Evolutionary conservation across 2,329 filamentous ascomycete genomes (phyloP).

Genomic region (Aspergillus intermedius): DNA sequence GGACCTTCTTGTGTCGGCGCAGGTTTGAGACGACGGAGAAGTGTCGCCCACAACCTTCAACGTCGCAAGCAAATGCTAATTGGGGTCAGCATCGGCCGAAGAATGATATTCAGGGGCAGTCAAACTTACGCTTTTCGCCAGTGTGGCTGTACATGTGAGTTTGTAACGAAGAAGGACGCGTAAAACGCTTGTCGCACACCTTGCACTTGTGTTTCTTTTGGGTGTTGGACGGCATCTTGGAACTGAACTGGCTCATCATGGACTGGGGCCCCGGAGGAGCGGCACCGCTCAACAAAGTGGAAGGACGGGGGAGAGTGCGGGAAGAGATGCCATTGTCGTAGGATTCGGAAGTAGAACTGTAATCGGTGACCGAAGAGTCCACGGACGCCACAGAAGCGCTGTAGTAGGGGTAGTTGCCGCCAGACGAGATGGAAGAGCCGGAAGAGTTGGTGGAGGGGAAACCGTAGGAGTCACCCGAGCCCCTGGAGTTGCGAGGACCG

Average conservation of each 20-base stretch:
- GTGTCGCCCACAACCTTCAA: conserved; percentile 88
- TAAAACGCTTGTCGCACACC: conserved; percentile 96
- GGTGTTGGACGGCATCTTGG: conserved; percentile 88
- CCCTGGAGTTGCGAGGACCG: conserved; percentile 59
- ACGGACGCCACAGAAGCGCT: conserved; percentile 63
- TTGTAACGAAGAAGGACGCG: conserved; percentile 84
- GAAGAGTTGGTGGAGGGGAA: conserved; percentile 87
- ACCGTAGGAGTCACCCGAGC: conserved; percentile 79
- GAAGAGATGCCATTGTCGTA: conserved; percentile 68
- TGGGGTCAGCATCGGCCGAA: conserved; percentile 13
- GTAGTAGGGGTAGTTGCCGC: conserved; percentile 78
- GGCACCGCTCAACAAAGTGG: conserved; percentile 55
- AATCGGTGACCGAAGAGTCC: conserved; percentile 81
- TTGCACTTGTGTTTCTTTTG: conserved; percentile 99
- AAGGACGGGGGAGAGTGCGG: conserved; percentile 75
- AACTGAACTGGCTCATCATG: conserved; percentile 99
- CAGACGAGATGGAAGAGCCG: conserved; percentile 84
- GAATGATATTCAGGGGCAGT: not conserved
- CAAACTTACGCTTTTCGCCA: conserved; percentile 85
- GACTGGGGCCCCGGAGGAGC: conserved; percentile 81
- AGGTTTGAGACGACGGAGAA: conserved; percentile 97
- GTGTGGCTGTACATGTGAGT: conserved; percentile 99
- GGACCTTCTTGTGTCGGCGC: conserved; percentile 89
- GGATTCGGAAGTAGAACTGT: conserved; percentile 79
- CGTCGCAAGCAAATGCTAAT: conserved; percentile 84